Conservation (phyloP, 768 basidiomycete genomes). For the Chalciporus pseudorubinellus region DNA sequence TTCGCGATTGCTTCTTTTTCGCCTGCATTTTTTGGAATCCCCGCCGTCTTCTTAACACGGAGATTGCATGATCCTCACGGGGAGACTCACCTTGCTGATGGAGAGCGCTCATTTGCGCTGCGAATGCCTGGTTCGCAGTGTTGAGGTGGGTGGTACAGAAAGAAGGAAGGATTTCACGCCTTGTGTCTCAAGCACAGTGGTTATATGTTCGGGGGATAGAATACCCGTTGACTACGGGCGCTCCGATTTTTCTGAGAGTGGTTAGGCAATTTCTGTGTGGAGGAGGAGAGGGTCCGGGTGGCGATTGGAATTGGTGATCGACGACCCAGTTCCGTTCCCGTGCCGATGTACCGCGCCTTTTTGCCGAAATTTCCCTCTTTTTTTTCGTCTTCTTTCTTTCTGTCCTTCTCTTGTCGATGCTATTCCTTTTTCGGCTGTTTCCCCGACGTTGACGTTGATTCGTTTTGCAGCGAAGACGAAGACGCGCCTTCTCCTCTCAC, state of each 20-base stretch:
- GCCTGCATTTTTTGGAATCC: not conserved
- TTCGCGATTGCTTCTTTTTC: not conserved
- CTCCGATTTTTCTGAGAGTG: not conserved
- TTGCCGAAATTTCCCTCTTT: slow-evolving; percentile 8
- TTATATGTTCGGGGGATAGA: slow-evolving; percentile 13
- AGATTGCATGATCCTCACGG: not conserved
- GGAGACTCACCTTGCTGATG: slow-evolving; percentile 1
- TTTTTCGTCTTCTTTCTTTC: not conserved
- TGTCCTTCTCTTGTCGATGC: not conserved
- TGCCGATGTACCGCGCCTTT: slow-evolving; percentile 4
- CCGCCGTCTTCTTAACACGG: not conserved
- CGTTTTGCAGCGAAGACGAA: slow-evolving; percentile 59
- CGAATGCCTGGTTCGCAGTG: not conserved
- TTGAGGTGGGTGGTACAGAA: not conserved
- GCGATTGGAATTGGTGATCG: not conserved
- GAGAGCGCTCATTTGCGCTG: not conserved
- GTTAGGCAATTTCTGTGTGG: slow-evolving; percentile 5
- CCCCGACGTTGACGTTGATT: not conserved
- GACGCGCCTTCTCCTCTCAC: slow-evolving; percentile 69
- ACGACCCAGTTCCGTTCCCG: slow-evolving; percentile 1
- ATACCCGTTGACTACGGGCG: slow-evolving; percentile 5
- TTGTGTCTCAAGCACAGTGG: not conserved
- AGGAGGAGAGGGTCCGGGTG: not conserved
- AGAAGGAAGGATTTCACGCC: not conserved
- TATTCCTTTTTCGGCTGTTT: slow-evolving; percentile 1